These are phyloP conservation scores for Rhodotorula sp. DNA, from an alignment of 1,284 basidiomycete genomes.

Conservation along the genomic window DNA sequence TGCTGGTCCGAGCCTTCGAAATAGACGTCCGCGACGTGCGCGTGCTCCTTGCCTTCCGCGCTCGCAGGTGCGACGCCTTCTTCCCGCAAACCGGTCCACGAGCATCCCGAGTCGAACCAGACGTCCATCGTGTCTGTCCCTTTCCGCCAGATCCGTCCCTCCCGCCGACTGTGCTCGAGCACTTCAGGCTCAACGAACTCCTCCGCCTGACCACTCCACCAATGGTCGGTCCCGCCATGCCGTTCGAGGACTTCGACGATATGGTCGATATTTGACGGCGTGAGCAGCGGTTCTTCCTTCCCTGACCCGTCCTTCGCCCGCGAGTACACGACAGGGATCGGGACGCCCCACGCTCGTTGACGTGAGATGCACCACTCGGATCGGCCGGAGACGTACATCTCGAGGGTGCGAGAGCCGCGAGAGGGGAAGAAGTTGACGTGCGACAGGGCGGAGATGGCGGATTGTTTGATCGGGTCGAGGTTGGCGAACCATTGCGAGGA, in stretches of 20 bases:
- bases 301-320: slow-evolving; percentile 54
- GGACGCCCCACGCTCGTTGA: slow-evolving; percentile 96
- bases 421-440: slow-evolving; percentile 75
- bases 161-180: slow-evolving; percentile 51
- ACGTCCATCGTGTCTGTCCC: slow-evolving; percentile 97
- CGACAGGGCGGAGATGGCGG: slow-evolving; percentile 69
- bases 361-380: slow-evolving; percentile 99
- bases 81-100: slow-evolving; percentile 77
- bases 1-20: slow-evolving; percentile 97
- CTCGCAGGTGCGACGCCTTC: slow-evolving; percentile 19
- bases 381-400: slow-evolving; percentile 77
- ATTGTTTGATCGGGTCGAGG: slow-evolving; percentile 74
- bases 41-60: slow-evolving; percentile 47
- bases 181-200: slow-evolving; percentile 74
- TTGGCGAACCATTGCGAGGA: slow-evolving; percentile 99
- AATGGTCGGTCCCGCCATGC: slow-evolving; percentile 66
- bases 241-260: slow-evolving; percentile 70
- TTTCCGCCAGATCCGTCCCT: slow-evolving; percentile 56
- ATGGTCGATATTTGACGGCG: slow-evolving; percentile 66
- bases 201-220: slow-evolving; percentile 85
- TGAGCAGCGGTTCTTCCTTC: slow-evolving; percentile 58
- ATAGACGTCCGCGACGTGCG: slow-evolving; percentile 76
- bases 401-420: slow-evolving; percentile 73
- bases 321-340: slow-evolving; percentile 82
- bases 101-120: slow-evolving; percentile 97